Base-by-base conservation (phyloP, 148 eudicot genomes). In the Pharnaceum exiguum region DNA sequence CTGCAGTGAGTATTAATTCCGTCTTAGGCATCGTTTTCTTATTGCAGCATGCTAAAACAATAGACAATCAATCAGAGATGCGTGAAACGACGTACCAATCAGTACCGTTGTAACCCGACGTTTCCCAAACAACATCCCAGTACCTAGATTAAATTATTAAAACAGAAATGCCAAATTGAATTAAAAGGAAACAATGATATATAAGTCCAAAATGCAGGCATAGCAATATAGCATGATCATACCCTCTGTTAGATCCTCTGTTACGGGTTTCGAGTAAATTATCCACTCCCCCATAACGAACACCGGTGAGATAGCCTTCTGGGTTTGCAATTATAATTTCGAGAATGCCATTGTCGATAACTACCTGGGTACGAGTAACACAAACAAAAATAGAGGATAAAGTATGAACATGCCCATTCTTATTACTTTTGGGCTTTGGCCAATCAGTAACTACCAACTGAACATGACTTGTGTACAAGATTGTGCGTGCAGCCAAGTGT, bases 341-440 rank as follows among this genome's bases (percentile, higher is more conserved):
- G 32, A 76, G 39, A 27, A 80, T 57, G 30, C 81, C 81, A 67
- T 80, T 80, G 45, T 74, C 75, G 43, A 80, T 69, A 48, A 72
- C 68, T 40, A 76, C 84, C 84, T 76, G 46, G 30, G 46, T 19
- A 55, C 39, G 28, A 51, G 24, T 10, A 55, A 46, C 7, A 32
- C 18, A 29, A 8, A 32, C 15, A 4, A 8, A 31, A 21, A 16
- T 25, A 3, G 17, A 16, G 22, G 10, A 29, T 30, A 29, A 5
- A 15, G 12, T 6, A 35, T 6, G 38, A 35, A 35, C 38, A 35
- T 35, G n/a, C n/a, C n/a, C n/a, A n/a, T n/a, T n/a, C n/a, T n/a
- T n/a, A n/a, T n/a, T n/a, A n/a, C n/a, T n/a, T n/a, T n/a, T n/a
- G n/a, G n/a, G n/a, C n/a, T n/a, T n/a, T n/a, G n/a, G 23, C 23